Percentiles rank a stretch among this genome's conserved stretches.
Conservation (phyloP, 257 asterid species). For the Solanum virginianum region DNA sequence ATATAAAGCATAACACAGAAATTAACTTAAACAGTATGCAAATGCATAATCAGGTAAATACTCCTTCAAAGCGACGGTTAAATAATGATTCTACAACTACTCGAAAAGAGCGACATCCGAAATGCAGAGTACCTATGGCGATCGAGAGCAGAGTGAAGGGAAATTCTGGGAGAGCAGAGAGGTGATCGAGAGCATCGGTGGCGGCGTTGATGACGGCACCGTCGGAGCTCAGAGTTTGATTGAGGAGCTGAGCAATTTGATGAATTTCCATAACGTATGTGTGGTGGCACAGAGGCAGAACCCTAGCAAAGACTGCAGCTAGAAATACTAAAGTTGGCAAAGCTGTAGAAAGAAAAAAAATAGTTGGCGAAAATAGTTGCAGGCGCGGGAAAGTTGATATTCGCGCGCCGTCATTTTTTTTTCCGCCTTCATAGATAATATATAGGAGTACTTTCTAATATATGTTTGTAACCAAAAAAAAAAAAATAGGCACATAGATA, state of each 20-base stretch:
- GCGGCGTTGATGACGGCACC: conserved; percentile 3
- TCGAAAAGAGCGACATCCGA: neutral
- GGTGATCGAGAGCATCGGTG: conserved; percentile 17
- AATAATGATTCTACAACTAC: neutral
- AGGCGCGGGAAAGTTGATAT: conserved; percentile 18
- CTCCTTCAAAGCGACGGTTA: neutral
- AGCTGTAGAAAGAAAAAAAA: neutral
- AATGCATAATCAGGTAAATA: neutral
- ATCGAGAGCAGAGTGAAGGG: conserved; percentile 19
- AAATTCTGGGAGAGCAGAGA: conserved; percentile 14
- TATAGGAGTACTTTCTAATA: too few species aligned
- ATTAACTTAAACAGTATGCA: neutral
- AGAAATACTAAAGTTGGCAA: neutral
- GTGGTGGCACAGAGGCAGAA: conserved; percentile 5
- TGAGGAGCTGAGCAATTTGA: conserved; percentile 10
- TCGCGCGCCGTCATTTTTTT: neutral
- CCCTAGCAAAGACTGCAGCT: conserved; percentile 3
- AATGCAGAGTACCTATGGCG: conserved; percentile 11
- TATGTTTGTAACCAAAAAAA: too few species aligned
- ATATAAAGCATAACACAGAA: neutral
- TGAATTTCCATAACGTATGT: conserved; percentile 9
- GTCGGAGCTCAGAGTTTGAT: conserved; percentile 18
- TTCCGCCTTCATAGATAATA: too few species aligned
- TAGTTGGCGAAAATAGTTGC: neutral
- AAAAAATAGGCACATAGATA: too few species aligned